Evolutionary conservation across 1,284 basidiomycete species (phyloP), one percentile per base, ranked within the genome.

Genomic region (Cystobasidium pallidum): DNA sequence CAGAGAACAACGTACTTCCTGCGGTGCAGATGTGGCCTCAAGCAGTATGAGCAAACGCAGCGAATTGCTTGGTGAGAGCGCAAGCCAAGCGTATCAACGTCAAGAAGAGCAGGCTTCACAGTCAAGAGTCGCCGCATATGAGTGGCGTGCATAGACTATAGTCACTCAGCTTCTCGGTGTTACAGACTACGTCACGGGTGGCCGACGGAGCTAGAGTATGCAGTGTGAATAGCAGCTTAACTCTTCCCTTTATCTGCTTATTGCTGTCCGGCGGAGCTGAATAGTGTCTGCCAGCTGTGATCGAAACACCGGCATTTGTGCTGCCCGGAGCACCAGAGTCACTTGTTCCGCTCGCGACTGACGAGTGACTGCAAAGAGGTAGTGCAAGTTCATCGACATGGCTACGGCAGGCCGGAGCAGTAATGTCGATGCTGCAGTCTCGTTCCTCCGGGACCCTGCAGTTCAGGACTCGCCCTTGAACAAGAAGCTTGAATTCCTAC

Each of bases 401-500:
- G 58, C 34, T 21, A 2, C 58, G 43, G n/a, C 62, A 51, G 47
- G 62, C 62, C 43, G 28, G 11, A 51, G 62, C 62, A 64, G 47
- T 58, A 61, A 61, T 49, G 58, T 75, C 59, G 34, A 68, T 13
- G 66, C 70, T n/a, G 78, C 78, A 26, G 72, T 79, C 28, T 58
- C 73, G 21, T 79, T 79, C 72, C 76, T 79, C 13, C 76, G 77
- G 19, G 78, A 79, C 65, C 77, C 78, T 0, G 70, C 72, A 1
- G 82, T 85, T 30, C 79, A 82, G 79, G 84, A 87, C 32, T 91
- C 92, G 1, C 84, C 92, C 1, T 82, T 97, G 39, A 86, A 89
- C 3, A 91, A 95, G 80, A 87, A 91, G 61, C 86, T 99, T 63
- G 89, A 92, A 78, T 99, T 98, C 83, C 86, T 99, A 28, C 91